A percentile compares a stretch with the other conserved stretches of the same genome.
phyloP scores from a whole-genome alignment of 2,329 filamentous ascomycete genomes.

The Diaporthe amygdali region DNA sequence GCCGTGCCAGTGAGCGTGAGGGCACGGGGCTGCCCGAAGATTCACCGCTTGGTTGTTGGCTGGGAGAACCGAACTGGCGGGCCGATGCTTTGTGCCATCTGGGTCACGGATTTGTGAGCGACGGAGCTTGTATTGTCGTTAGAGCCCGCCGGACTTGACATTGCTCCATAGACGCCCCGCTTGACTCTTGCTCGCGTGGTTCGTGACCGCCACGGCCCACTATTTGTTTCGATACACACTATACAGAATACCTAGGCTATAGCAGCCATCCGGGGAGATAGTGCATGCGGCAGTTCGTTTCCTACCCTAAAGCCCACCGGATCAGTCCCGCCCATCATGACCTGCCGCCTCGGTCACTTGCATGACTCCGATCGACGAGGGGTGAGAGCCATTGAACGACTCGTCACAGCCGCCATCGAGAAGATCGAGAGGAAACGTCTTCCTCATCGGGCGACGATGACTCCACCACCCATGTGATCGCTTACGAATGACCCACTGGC shows the following conservation, averaged over 20 bases:
- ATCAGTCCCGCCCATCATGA: background rate
- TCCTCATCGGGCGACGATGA: background rate
- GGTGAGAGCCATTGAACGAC: background rate
- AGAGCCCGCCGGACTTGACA: background rate
- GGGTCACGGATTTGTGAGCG: background rate
- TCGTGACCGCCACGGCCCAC: background rate
- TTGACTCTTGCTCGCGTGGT: background rate
- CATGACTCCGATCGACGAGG: background rate
- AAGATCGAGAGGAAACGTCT: background rate
- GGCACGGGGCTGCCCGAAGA: too few species aligned
- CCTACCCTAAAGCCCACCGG: background rate
- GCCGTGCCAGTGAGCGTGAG: too few species aligned
- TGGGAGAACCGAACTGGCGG: background rate
- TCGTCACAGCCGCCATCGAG: background rate
- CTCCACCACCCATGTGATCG: constrained; percentile 1
- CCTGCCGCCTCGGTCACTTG: background rate
- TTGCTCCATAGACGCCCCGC: background rate
- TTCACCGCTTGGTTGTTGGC: background rate
- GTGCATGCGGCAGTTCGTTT: background rate
- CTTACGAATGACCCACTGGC: background rate
- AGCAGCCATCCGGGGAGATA: background rate
- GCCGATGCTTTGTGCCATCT: background rate
- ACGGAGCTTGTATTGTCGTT: background rate
- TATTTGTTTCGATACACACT: background rate
- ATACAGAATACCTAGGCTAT: background rate